Evolutionary conservation across 2,329 filamentous ascomycete genomes (phyloP), one percentile per base, ranked within the genome.

Genomic region (Diplodia corticola): DNA sequence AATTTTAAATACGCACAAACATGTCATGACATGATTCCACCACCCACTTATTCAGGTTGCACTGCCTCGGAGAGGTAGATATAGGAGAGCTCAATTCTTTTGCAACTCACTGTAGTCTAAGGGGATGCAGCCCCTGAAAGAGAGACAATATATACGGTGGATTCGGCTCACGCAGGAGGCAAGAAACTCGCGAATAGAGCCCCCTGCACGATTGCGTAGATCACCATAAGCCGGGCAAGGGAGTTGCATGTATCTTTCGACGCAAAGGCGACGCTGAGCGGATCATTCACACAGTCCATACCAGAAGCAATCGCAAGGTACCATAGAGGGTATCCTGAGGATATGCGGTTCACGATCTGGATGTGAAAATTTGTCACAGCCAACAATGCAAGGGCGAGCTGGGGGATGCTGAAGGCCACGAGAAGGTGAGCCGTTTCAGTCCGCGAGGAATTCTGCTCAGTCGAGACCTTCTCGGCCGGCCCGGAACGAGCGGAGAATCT

Each of bases 331-430:
- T 94, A 97, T 0, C 89, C 94, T 0, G 93, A 97, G 1, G 92
- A 90, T 17, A 99, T 84, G 26, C 95, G 87, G 51, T 90, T 96
- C 72, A 98, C 90, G 71, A 99, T 96, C 78, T 99, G 95, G 28
- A 97, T 90, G 75, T 99, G 95, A 74, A 96, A 96, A 69, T 82
- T 92, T 13, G 89, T 92, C 22, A 93, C 78, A 22, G 92, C 91
- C 67, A 94, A 77, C 2, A 86, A 68, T 1, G 90, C 89, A 20
- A 99, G 82, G 3, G 93, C 66, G 1, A 91, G 77, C 77, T 99
- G 94, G 4, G 87, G 85, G 3, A 89, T 78, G 1, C 92, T 92
- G 68, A 97, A 63, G 44, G 48, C 44, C 46, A 46, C 44, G n/a
- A 63, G 28, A 46, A 60, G 55, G 17, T 60, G 55, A 60, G 59